Conservation (phyloP, 2,329 filamentous ascomycete genomes). For the Aspergillus fijiensis region DNA sequence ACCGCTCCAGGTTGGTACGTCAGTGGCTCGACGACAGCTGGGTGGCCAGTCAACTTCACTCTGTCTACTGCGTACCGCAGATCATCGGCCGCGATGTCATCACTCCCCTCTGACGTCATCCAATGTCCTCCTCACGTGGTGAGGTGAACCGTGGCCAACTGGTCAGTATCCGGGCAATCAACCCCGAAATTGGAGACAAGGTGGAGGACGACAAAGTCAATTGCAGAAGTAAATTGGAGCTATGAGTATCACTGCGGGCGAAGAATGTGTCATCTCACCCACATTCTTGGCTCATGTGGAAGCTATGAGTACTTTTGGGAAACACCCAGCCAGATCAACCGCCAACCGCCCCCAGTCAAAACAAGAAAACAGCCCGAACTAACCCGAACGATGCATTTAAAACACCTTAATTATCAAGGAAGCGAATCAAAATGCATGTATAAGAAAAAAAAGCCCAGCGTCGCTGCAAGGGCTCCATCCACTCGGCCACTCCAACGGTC, state of each 20-base stretch:
- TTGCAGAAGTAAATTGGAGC: not conserved
- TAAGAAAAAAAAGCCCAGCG: too few species aligned
- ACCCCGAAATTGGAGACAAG: too few species aligned
- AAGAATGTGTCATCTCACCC: not conserved
- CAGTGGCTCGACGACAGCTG: not conserved
- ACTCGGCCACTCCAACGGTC: too few species aligned
- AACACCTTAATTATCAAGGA: not conserved
- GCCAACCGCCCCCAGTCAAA: not conserved
- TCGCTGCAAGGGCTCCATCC: too few species aligned
- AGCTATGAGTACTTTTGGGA: not conserved
- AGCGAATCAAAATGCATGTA: too few species aligned
- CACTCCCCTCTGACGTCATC: constrained; percentile 6
- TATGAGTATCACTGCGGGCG: too few species aligned
- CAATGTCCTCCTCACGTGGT: constrained; percentile 4
- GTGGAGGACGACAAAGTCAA: constrained; percentile 3
- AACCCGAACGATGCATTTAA: not conserved
- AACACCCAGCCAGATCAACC: not conserved
- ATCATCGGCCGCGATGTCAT: constrained; percentile 1
- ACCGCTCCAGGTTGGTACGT: not conserved
- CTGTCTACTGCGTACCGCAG: not conserved
- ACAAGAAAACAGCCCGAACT: not conserved
- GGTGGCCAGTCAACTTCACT: not conserved
- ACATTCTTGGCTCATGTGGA: not conserved
- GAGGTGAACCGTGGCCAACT: not conserved
- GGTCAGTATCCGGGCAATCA: not conserved